Conservation (phyloP, 1,284 basidiomycete species). For the Puccinia hordei region DNA sequence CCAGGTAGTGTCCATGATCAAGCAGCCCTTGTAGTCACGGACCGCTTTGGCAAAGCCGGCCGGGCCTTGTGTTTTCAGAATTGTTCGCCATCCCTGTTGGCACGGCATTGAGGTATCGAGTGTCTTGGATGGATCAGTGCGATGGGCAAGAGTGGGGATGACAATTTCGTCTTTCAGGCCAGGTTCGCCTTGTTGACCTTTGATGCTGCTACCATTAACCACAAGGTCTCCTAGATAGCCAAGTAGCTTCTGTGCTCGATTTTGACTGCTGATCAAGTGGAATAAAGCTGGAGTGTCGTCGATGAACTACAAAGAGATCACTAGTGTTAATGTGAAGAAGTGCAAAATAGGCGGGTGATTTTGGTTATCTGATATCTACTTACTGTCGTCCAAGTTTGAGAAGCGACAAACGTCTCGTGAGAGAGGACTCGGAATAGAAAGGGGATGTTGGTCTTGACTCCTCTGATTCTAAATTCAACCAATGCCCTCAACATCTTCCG, state of each 20-base stretch:
- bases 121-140: conserved; percentile 70
- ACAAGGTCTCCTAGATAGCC: conserved; percentile 96
- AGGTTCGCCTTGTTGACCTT: conserved; percentile 81
- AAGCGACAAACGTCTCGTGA: conserved; percentile 93
- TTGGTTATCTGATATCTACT: conserved; percentile 54
- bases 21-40: conserved; percentile 86
- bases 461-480: conserved; percentile 98
- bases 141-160: conserved; percentile 78
- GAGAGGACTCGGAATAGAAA: conserved; percentile 98
- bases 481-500: conserved; percentile 98
- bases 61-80: conserved; percentile 96
- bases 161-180: conserved; percentile 88
- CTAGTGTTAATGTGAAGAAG: conserved; percentile 5
- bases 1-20: conserved; percentile 87
- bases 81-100: conserved; percentile 92
- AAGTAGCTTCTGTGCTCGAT: conserved; percentile 95
- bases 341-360: background rate
- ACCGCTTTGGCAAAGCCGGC: conserved; percentile 99
- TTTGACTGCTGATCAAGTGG: conserved; percentile 96
- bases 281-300: conserved; percentile 99
- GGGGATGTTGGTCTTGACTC: conserved; percentile 86
- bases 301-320: conserved; percentile 71
- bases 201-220: conserved; percentile 97
- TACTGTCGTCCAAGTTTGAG: conserved; percentile 97
- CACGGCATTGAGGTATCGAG: conserved; percentile 82